Evolutionary conservation across 345 rosid species (phyloP).

Genomic region (Melaleuca quinquenervia): DNA sequence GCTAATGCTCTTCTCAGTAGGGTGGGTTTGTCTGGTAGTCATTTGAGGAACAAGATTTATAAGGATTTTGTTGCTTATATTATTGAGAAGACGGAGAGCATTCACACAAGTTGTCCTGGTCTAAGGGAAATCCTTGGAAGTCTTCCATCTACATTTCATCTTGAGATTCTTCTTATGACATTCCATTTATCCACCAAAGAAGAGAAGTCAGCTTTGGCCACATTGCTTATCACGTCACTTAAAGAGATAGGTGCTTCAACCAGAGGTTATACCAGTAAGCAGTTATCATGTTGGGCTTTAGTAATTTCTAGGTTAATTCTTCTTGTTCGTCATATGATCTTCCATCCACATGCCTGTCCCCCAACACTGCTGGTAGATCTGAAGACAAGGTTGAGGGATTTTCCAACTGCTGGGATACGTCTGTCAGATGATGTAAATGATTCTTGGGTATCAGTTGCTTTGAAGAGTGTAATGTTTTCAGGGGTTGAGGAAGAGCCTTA

Average conservation of each 20-base stretch:
- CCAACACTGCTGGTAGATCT: slow-evolving; percentile 57
- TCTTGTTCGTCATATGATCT: slow-evolving; percentile 73
- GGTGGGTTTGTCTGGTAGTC: slow-evolving; percentile 50
- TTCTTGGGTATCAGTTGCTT: slow-evolving; percentile 59
- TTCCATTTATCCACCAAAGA: slow-evolving; percentile 73
- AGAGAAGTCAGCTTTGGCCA: slow-evolving; percentile 59
- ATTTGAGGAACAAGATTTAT: slow-evolving; percentile 55
- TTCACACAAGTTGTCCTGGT: slow-evolving; percentile 37
- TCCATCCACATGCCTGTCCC: slow-evolving; percentile 60
- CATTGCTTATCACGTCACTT: slow-evolving; percentile 40
- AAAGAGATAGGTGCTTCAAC: slow-evolving; percentile 30
- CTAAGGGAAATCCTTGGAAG: slow-evolving; percentile 50
- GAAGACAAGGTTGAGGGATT: slow-evolving; percentile 72
- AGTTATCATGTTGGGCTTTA: slow-evolving; percentile 81
- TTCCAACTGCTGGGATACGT: slow-evolving; percentile 29
- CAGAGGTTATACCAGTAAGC: slow-evolving; percentile 19
- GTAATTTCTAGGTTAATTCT: slow-evolving; percentile 78
- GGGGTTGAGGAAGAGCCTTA: slow-evolving; percentile 51
- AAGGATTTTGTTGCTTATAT: slow-evolving; percentile 47
- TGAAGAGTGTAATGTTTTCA: slow-evolving; percentile 37
- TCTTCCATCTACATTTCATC: slow-evolving; percentile 81
- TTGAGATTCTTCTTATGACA: slow-evolving; percentile 87
- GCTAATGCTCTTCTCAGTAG: slow-evolving; percentile 58
- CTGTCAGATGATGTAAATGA: slow-evolving; percentile 25
- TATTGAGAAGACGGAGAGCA: slow-evolving; percentile 35